Base-by-base conservation (phyloP, 495 filamentous ascomycete species). In the Acidiella bohemica region DNA sequence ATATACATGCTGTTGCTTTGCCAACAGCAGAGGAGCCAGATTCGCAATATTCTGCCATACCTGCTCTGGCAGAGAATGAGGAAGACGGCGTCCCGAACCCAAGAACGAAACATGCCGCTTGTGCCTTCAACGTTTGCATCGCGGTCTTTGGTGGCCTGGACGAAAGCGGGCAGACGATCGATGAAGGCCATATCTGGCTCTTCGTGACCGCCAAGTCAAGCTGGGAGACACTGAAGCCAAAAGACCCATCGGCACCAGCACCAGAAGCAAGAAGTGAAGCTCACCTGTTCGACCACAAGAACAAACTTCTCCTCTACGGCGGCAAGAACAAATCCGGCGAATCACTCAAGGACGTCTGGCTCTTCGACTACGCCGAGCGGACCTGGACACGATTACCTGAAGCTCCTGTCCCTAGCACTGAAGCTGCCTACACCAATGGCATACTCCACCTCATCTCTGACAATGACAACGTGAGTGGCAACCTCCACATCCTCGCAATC, bases 131-230 rank as follows among this genome's bases (percentile, higher is more conserved):
- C 14, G 53, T 50, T 6, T 51, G 42, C 29, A 44, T 73, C 5
- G 57, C 63, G 29, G 46, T 72, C 4, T 65, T 67, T 36, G 69
- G 70, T 19, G 67, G 70, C 1, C 46, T 51, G 1, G 66, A 59
- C 16, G 48, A 47, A 13, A 27, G 48, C 2, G 62, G 56, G 1
- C 38, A 53, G 0, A 25, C 59, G 3, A 47, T 70, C 12, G 58
- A 66, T 19, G 66, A 71, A 36, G 57, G 50, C 16, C 55, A 44
- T 18, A 48, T 74, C 12, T 73, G 70, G 68, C 42, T 64, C 1
- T 74, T 63, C 41, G 53, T 69, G 42, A 55, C 62, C 2, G 55
- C 24, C 7, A 44, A 49, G 24, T 33, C 28, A 11, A 20, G 36
- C 4, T 52, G 49, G 53, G 44, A 52, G 25, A 56, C 49, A 0